Percentiles rank a stretch among this genome's conserved stretches.
Conservation (phyloP, 2,329 filamentous ascomycete species). For the Elsinoe perseae region DNA sequence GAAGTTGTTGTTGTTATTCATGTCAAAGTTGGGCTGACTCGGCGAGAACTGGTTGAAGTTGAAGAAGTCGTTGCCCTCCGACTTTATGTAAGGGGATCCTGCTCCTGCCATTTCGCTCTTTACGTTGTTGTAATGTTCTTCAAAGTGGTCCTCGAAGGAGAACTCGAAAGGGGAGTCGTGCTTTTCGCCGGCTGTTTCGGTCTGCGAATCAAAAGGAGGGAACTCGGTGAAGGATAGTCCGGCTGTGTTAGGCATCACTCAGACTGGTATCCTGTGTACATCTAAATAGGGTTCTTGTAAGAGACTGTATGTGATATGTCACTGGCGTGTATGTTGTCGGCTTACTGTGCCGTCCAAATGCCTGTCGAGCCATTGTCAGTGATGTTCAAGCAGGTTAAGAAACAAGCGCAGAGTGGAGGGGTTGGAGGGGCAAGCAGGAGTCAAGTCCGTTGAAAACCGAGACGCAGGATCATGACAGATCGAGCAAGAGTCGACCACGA, state of each 20-base stretch:
- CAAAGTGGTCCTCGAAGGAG: conserved; percentile 26
- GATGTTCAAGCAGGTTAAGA: not conserved
- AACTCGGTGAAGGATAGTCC: conserved; percentile 27
- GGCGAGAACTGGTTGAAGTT: conserved; percentile 35
- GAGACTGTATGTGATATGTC: conserved; percentile 28
- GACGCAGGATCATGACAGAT: conserved; percentile 5
- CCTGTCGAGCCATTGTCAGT: conserved; percentile 13
- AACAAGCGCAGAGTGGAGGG: not conserved
- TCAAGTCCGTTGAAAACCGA: not conserved
- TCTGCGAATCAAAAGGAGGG: conserved; percentile 28
- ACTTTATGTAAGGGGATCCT: conserved; percentile 58
- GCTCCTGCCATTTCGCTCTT: conserved; percentile 45
- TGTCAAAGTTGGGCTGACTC: conserved; percentile 18
- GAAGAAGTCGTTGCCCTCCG: conserved; percentile 58
- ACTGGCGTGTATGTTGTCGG: conserved; percentile 36
- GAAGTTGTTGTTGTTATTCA: conserved; percentile 43
- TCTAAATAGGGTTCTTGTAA: conserved; percentile 16
- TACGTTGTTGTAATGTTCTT: conserved; percentile 19
- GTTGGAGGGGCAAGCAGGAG: not conserved
- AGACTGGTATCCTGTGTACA: conserved; percentile 15
- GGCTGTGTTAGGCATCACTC: conserved; percentile 17
- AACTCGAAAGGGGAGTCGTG: conserved; percentile 32
- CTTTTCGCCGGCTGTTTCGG: conserved; percentile 22
- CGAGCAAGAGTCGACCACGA: not conserved
- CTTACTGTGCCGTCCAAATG: conserved; percentile 27